Conservation (phyloP, 2,329 filamentous ascomycete species). For the Fusarium sulawesiense region DNA sequence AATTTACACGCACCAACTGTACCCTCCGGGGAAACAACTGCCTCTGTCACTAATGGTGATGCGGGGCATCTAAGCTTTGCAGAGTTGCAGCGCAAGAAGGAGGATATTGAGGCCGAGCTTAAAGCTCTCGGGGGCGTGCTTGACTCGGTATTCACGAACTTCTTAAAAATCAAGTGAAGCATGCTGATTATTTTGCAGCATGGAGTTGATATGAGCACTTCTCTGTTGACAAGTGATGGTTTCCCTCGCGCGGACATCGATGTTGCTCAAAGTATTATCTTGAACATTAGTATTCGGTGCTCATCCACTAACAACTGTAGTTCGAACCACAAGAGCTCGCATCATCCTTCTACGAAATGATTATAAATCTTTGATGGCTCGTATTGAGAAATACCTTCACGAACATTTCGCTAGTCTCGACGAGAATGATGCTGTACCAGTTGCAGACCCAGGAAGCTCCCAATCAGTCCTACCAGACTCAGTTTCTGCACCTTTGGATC, state of each 20-base stretch:
- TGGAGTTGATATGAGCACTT: slow-evolving; percentile 91
- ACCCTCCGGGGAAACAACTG: slow-evolving; percentile 79
- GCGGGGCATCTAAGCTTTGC: slow-evolving; percentile 74
- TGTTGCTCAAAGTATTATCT: slow-evolving; percentile 82
- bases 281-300: slow-evolving; percentile 34
- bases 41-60: slow-evolving; percentile 68
- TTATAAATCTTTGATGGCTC: slow-evolving; percentile 87
- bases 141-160: slow-evolving; percentile 74
- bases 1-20: slow-evolving; percentile 70
- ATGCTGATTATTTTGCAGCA: slow-evolving; percentile 68
- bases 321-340: slow-evolving; percentile 90
- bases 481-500: slow-evolving; percentile 42
- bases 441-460: slow-evolving; percentile 37
- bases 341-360: slow-evolving; percentile 94
- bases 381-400: slow-evolving; percentile 88
- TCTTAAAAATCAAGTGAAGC: not conserved
- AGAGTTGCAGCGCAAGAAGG: slow-evolving; percentile 86
- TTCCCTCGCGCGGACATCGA: slow-evolving; percentile 95
- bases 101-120: slow-evolving; percentile 86
- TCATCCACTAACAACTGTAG: slow-evolving; percentile 57
- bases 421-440: slow-evolving; percentile 55
- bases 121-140: slow-evolving; percentile 85
- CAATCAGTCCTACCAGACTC: slow-evolving; percentile 51
- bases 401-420: slow-evolving; percentile 83
- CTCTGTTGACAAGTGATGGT: slow-evolving; percentile 87